Percentiles rank a stretch among this genome's conserved stretches.
Conservation (phyloP, 148 eudicot genomes). For the Diospyros lotus region DNA sequence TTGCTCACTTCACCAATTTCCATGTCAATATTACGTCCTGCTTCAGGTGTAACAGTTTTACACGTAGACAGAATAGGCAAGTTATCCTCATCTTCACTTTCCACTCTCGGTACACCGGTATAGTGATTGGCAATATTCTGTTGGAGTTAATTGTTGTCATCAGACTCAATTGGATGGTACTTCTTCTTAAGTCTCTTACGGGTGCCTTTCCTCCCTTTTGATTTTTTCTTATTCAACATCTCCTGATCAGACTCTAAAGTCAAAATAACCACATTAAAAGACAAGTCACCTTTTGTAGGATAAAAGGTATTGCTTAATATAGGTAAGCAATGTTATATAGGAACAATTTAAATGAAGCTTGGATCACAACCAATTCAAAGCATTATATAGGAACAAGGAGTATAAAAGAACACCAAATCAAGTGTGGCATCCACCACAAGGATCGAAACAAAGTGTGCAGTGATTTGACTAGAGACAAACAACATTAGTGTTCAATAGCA, state of each 20-base stretch:
- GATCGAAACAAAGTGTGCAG: background rate
- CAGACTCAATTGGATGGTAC: constrained; percentile 49
- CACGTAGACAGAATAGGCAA: constrained; percentile 37
- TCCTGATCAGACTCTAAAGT: constrained; percentile 29
- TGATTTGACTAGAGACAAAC: background rate
- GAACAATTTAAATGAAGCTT: background rate
- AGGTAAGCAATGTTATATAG: background rate
- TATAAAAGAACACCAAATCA: background rate
- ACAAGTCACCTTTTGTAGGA: background rate
- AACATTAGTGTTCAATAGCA: background rate
- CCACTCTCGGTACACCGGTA: constrained; percentile 12
- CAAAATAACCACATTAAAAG: constrained; percentile 6
- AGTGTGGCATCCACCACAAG: background rate
- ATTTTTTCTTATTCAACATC: constrained; percentile 23
- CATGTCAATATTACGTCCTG: constrained; percentile 12
- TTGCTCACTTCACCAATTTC: background rate
- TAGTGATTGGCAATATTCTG: constrained; percentile 11
- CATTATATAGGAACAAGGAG: too few species aligned
- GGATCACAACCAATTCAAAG: too few species aligned
- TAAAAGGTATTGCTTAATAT: background rate
- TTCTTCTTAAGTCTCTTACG: constrained; percentile 53
- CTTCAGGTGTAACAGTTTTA: constrained; percentile 24
- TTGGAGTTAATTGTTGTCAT: constrained; percentile 28
- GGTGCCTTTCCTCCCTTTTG: constrained; percentile 18
- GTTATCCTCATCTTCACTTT: constrained; percentile 58